A percentile compares a stretch with the other conserved stretches of the same genome.
These are phyloP conservation scores for Pseudogymnoascus destructans DNA, from an alignment of 2,329 filamentous ascomycete genomes.

Conservation along the genomic window DNA sequence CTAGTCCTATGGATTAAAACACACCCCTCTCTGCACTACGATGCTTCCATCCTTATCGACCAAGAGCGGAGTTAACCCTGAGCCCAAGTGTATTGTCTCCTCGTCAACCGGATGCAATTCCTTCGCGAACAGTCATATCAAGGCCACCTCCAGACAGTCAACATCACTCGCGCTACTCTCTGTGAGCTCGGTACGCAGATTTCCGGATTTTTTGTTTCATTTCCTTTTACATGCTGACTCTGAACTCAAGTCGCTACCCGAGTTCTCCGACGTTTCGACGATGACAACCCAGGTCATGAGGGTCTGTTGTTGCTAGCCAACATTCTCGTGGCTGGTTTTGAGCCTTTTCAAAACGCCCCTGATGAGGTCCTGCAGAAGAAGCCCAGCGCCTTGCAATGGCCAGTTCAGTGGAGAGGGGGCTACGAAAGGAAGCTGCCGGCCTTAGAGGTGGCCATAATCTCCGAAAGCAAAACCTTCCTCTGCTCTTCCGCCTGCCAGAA, in stretches of 20 bases:
- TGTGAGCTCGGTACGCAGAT: slow-evolving; percentile 41
- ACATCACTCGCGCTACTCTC: slow-evolving; percentile 61
- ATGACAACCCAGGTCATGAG: slow-evolving; percentile 57
- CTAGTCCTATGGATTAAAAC: slow-evolving; percentile 10
- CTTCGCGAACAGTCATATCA: slow-evolving; percentile 63
- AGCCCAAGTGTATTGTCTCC: slow-evolving; percentile 59
- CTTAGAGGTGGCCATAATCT: slow-evolving; percentile 71
- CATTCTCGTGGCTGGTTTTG: slow-evolving; percentile 70
- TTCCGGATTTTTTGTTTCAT: background rate
- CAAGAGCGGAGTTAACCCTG: background rate
- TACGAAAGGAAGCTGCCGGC: slow-evolving; percentile 47
- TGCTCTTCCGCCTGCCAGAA: slow-evolving; percentile 67
- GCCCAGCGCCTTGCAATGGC: slow-evolving; percentile 30
- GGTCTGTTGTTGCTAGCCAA: slow-evolving; percentile 64
- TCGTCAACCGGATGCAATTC: slow-evolving; percentile 73
- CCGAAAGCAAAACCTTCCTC: slow-evolving; percentile 66
- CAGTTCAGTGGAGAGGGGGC: slow-evolving; percentile 33
- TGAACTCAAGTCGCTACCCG: slow-evolving; percentile 53
- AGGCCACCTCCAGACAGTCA: slow-evolving; percentile 68
- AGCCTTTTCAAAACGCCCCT: slow-evolving; percentile 75
- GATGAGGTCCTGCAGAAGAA: slow-evolving; percentile 48
- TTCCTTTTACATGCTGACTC: background rate
- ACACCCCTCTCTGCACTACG: background rate
- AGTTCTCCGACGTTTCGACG: slow-evolving; percentile 64
- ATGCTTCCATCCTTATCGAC: background rate